Percentiles rank a stretch among this genome's conserved stretches.
Evolutionary conservation across 75 land plant species (phyloP).

Genomic region (Chamaecyparis obtusa): DNA sequence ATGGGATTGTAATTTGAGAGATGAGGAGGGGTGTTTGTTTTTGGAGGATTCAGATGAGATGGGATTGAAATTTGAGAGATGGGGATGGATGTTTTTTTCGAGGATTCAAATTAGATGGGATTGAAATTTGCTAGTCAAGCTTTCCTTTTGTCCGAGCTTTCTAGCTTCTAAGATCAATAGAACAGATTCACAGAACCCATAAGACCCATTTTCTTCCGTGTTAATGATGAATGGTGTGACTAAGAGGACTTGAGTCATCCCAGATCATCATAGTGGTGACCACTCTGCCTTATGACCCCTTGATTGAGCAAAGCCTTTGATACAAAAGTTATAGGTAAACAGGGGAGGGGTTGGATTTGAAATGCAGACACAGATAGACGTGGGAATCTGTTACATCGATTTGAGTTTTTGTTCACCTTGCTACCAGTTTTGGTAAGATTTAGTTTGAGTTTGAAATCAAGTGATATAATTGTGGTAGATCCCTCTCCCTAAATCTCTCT

Average conservation of each 20-base stretch:
- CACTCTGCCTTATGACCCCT: neutral
- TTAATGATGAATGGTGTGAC: neutral
- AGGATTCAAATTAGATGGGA: neutral
- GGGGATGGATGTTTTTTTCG: neutral
- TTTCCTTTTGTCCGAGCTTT: neutral
- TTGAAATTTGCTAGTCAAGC: neutral
- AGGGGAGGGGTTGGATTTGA: neutral
- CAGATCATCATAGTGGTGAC: neutral
- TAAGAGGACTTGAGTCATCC: neutral
- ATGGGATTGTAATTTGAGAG: no score
- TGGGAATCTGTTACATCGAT: neutral
- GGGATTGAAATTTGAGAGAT: no score
- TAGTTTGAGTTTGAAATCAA: no score
- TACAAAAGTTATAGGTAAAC: neutral
- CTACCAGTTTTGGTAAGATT: no score
- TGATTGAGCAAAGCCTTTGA: neutral
- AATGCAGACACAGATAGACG: neutral
- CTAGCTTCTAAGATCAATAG: neutral
- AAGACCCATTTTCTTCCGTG: neutral
- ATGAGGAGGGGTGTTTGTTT: neutral
- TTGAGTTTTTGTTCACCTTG: no score
- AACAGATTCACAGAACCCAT: neutral
- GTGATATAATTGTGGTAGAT: neutral
- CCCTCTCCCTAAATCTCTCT: neutral
- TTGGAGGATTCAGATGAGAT: neutral